phyloP scores from a whole-genome alignment of 83 land plant genomes.

The Isoetes engelmannii region DNA sequence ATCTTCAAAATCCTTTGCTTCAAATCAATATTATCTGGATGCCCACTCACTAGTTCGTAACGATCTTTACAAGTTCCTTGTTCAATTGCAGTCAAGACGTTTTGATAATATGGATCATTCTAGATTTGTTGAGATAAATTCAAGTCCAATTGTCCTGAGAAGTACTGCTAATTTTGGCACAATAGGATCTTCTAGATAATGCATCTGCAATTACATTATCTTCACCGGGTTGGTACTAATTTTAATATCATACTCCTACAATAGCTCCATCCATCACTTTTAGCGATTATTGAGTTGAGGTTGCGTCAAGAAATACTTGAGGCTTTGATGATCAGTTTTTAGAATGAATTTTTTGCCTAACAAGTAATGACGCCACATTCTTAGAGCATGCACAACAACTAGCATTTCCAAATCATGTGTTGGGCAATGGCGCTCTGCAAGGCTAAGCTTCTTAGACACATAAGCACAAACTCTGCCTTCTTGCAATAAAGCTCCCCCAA shows the following conservation, averaged over 20 bases:
- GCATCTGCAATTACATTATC: slow-evolving; percentile 17
- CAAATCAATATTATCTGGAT: no score
- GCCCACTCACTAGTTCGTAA: no score
- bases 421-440: neutral
- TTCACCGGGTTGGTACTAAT: neutral
- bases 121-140: no score
- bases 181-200: slow-evolving; percentile 1
- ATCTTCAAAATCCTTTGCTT: no score
- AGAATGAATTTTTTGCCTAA: neutral
- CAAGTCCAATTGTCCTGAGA: neutral
- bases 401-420: slow-evolving; percentile 5
- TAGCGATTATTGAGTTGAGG: neutral
- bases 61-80: no score
- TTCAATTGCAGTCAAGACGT: no score
- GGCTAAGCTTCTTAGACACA: slow-evolving; percentile 1
- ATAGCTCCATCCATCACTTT: neutral
- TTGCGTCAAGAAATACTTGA: neutral
- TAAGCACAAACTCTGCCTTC: slow-evolving; percentile 9
- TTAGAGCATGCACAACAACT: neutral
- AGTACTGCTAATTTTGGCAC: neutral
- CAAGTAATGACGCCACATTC: slow-evolving; percentile 14
- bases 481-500: slow-evolving; percentile 13
- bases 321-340: neutral
- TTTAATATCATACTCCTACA: neutral
- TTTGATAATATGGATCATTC: no score